phyloP scores from a whole-genome alignment of 495 filamentous ascomycete genomes.

The Penicillium paradoxum region DNA sequence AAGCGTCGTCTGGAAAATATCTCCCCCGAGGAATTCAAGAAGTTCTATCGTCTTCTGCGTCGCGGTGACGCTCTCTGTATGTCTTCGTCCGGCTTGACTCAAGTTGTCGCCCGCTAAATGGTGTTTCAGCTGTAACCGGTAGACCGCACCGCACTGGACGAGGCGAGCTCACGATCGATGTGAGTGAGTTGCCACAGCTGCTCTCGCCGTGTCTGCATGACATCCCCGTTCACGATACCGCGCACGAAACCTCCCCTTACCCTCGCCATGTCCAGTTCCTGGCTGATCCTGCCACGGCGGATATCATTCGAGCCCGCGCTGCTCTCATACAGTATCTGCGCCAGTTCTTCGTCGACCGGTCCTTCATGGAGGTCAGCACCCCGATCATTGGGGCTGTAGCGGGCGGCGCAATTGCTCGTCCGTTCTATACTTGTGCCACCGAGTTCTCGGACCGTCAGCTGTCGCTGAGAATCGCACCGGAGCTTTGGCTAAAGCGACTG shows the following conservation, averaged over 20 bases:
- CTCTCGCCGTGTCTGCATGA: conserved; percentile 73
- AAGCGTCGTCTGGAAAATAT: conserved; percentile 49
- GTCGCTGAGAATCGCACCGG: conserved; percentile 80
- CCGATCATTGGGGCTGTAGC: conserved; percentile 74
- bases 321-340: conserved; percentile 69
- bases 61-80: conserved; percentile 76
- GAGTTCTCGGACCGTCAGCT: conserved; percentile 66
- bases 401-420: conserved; percentile 78
- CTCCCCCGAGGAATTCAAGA: conserved; percentile 49
- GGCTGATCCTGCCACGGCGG: conserved; percentile 57
- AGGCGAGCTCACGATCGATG: conserved; percentile 75
- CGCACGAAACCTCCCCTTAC: conserved; percentile 65
- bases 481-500: conserved; percentile 91
- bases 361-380: conserved; percentile 83
- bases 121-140: conserved; percentile 57
- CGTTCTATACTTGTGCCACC: conserved; percentile 71
- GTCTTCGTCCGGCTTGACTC: conserved; percentile 26
- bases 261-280: conserved; percentile 74
- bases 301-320: conserved; percentile 69
- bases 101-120: conserved; percentile 7
- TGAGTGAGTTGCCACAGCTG: conserved; percentile 59
- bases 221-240: conserved; percentile 59
- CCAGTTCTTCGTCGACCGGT: conserved; percentile 61
- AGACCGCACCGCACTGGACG: conserved; percentile 61
- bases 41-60: conserved; percentile 52